Evolutionary conservation across 2,329 filamentous ascomycete species (phyloP).

Genomic region (Ophiostoma angusticollis): DNA sequence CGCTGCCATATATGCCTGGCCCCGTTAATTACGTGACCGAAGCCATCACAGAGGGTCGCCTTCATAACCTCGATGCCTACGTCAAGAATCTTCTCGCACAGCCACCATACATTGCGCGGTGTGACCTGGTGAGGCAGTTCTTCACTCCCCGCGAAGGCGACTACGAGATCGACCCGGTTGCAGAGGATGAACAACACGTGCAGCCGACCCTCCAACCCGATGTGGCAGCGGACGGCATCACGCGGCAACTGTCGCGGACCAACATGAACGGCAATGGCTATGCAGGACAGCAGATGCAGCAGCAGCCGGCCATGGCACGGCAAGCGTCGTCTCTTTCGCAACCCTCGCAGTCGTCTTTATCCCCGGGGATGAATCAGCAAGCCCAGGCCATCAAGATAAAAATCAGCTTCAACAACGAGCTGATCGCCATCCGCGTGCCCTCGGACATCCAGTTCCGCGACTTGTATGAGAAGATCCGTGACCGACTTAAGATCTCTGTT

Average conservation of each 20-base stretch:
- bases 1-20: constrained; percentile 92
- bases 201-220: too few relatives aligned
- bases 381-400: constrained; percentile 73
- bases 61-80: constrained; percentile 89
- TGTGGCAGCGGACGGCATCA: constrained; percentile 45
- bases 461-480: constrained; percentile 70
- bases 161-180: constrained; percentile 74
- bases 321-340: constrained; percentile 37
- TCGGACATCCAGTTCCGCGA: constrained; percentile 65
- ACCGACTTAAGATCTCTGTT: constrained; percentile 62
- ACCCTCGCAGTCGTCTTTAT: constrained; percentile 43
- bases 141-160: constrained; percentile 84
- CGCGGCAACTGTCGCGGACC: constrained; percentile 51
- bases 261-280: constrained; percentile 43
- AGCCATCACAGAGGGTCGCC: constrained; percentile 82
- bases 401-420: constrained; percentile 82
- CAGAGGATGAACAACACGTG: constrained; percentile 49
- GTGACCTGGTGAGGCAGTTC: constrained; percentile 75
- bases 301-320: constrained; percentile 27
- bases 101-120: constrained; percentile 71
- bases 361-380: constrained; percentile 33
- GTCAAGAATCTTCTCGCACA: constrained; percentile 82
- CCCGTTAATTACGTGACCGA: constrained; percentile 98
- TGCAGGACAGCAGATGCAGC: constrained; percentile 25
- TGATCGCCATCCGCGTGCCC: constrained; percentile 83